Percentiles rank a stretch among this genome's conserved stretches.
Evolutionary conservation across 2,329 filamentous ascomycete species (phyloP).

Genomic region (Penicillium sp.): DNA sequence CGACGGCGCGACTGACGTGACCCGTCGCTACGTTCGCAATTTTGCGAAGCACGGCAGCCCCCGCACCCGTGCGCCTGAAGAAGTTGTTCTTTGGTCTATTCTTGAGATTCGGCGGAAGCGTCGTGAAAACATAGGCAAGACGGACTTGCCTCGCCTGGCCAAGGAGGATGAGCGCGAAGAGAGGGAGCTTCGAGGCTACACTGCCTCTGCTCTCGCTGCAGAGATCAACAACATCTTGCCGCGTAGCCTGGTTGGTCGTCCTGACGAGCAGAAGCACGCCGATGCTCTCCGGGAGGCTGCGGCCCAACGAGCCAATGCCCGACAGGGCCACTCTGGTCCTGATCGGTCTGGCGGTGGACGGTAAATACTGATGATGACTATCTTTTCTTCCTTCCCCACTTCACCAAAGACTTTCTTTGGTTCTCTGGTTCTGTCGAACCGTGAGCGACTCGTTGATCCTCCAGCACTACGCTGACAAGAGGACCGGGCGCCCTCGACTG

Average conservation of each 20-base stretch:
- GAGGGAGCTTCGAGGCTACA: conserved; percentile 43
- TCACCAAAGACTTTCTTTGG: neutral
- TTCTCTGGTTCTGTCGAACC: conserved; percentile 9
- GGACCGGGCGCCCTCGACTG: conserved; percentile 9
- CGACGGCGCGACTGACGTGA: conserved; percentile 68
- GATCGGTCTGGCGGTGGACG: conserved; percentile 32
- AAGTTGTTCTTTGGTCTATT: conserved; percentile 84
- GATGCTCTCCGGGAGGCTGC: conserved; percentile 33
- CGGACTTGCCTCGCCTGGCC: conserved; percentile 53
- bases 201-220: conserved; percentile 42
- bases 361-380: conserved; percentile 16
- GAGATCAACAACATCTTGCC: conserved; percentile 44
- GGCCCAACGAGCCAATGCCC: conserved; percentile 30
- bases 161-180: conserved; percentile 49
- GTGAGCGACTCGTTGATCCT: conserved; percentile 10
- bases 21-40: conserved; percentile 57
- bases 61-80: conserved; percentile 75
- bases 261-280: conserved; percentile 42
- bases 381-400: neutral
- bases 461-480: conserved; percentile 4
- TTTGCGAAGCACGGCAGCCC: conserved; percentile 58
- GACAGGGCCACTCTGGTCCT: conserved; percentile 31
- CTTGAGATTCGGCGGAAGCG: conserved; percentile 84
- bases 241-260: conserved; percentile 21
- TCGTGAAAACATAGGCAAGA: conserved; percentile 74